phyloP scores from a whole-genome alignment of 73 alveolate genomes.

The Breviolum minutum region DNA sequence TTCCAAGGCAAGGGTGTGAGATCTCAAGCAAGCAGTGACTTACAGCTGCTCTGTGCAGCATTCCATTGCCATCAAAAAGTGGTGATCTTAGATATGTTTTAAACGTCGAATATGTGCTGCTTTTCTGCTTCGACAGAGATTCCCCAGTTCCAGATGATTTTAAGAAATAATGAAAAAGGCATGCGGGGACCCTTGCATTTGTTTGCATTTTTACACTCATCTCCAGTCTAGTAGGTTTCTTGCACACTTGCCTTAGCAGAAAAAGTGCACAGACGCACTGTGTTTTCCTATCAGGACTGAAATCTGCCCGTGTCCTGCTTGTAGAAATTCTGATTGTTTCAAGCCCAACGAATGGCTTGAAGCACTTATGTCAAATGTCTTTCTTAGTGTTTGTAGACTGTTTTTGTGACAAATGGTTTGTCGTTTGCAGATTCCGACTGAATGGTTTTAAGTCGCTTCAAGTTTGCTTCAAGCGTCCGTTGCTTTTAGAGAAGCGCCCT shows the following conservation, averaged over 20 bases:
- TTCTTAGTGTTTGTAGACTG: neutral
- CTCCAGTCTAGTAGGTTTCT: no score
- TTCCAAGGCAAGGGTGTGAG: conserved; percentile 14
- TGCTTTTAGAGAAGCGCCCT: neutral
- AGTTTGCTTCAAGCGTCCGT: neutral
- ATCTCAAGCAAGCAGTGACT: neutral
- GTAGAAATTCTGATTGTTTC: no score
- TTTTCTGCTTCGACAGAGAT: neutral
- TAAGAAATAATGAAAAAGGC: neutral
- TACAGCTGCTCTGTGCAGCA: neutral
- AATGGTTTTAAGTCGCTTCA: neutral
- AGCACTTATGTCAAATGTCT: no score
- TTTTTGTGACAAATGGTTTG: neutral
- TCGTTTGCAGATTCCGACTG: neutral
- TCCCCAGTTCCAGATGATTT: neutral
- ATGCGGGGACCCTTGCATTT: neutral
- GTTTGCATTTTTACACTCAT: no score
- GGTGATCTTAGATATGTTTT: neutral
- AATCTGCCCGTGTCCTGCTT: no score
- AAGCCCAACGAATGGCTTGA: no score
- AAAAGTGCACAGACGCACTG: no score
- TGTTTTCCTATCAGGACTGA: no score
- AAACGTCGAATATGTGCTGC: neutral
- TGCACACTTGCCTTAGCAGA: no score
- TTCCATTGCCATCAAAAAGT: neutral